phyloP scores from a whole-genome alignment of 305 asterid species.

The Nicotiana rustica region DNA sequence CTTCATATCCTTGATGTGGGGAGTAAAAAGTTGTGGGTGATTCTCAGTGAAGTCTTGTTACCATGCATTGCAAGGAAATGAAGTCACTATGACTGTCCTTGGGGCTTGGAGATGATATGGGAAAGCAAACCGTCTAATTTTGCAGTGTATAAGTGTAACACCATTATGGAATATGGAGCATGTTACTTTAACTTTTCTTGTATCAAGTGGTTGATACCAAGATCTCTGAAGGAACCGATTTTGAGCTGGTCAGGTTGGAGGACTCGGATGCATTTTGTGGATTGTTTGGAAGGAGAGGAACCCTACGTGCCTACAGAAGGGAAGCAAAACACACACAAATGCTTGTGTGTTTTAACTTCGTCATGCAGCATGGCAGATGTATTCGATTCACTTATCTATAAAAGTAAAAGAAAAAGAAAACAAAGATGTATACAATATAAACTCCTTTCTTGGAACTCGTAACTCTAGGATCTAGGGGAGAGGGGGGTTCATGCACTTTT shows the following conservation, averaged over 20 bases:
- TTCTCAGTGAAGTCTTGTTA: background rate
- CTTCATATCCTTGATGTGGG: background rate
- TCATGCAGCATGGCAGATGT: background rate
- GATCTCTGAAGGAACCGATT: background rate
- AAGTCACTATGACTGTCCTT: background rate
- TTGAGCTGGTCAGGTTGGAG: background rate
- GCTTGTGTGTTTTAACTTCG: background rate
- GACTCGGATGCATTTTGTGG: background rate
- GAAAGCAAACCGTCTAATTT: background rate
- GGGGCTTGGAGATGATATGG: background rate
- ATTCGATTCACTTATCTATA: background rate
- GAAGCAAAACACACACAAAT: background rate
- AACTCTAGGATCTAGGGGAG: too few species aligned
- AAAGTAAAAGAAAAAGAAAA: background rate
- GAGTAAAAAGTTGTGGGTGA: background rate
- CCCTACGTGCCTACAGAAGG: background rate
- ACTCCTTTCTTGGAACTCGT: too few species aligned
- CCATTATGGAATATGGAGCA: background rate
- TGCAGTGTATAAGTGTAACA: background rate
- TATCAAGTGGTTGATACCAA: background rate
- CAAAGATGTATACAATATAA: background rate
- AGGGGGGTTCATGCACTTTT: too few species aligned
- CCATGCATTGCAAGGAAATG: background rate
- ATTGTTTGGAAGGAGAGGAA: background rate
- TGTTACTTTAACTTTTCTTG: too few species aligned